These are phyloP conservation scores for Thamnidium elegans DNA, from an alignment of 192 early-diverging fungal genomes.

Conservation along the genomic window DNA sequence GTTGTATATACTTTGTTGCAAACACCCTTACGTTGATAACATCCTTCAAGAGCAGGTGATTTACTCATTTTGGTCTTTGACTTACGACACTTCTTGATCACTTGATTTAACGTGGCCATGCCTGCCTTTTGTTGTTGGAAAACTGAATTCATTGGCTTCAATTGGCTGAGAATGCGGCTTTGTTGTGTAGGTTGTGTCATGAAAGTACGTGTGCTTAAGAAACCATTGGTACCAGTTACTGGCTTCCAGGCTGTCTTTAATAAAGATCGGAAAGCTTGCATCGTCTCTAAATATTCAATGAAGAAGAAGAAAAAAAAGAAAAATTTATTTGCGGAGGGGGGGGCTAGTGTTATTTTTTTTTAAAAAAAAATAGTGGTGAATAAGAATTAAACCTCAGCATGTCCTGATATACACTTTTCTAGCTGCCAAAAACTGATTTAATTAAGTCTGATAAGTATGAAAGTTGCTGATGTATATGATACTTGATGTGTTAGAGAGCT, in stretches of 20 bases:
- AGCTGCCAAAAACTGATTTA: too few species aligned
- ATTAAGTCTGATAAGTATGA: too few species aligned
- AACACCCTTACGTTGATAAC: conserved; percentile 90
- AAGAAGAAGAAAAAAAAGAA: too few species aligned
- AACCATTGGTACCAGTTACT: too few species aligned
- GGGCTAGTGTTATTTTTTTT: too few species aligned
- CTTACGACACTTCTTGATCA: conserved; percentile 83
- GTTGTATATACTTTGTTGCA: conserved; percentile 94
- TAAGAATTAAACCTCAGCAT: too few species aligned
- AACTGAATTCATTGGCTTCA: conserved; percentile 4
- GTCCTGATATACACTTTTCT: too few species aligned
- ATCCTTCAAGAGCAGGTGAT: conserved; percentile 80
- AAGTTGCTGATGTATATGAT: too few species aligned
- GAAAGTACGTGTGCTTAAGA: background rate
- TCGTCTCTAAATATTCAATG: background rate
- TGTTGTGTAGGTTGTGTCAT: background rate
- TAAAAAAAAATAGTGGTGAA: too few species aligned
- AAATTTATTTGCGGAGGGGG: too few species aligned
- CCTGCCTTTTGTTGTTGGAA: conserved; percentile 19
- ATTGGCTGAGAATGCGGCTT: conserved; percentile 6
- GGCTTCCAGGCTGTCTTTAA: conserved; percentile 14
- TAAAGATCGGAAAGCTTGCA: conserved; percentile 12
- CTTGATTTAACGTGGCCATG: conserved; percentile 93
- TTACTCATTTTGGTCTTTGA: conserved; percentile 59
- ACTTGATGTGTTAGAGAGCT: too few species aligned